Evolutionary conservation across 192 early-diverging fungal genomes (phyloP).

Genomic region (Mortierella claussenii): DNA sequence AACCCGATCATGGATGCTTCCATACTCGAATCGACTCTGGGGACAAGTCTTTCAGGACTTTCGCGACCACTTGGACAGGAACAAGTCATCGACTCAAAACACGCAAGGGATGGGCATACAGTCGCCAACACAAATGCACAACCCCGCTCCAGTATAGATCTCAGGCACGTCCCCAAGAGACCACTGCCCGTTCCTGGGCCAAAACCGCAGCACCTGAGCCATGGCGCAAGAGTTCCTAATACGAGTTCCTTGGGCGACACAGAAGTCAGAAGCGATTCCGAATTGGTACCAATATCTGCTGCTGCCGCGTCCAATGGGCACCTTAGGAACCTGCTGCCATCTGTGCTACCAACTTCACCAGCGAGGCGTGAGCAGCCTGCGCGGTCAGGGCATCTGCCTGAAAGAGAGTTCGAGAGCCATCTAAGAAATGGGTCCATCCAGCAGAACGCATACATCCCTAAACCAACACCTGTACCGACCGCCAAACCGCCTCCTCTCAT

Average conservation of each 20-base stretch:
- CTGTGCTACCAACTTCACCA: conserved; percentile 5
- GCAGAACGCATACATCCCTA: conserved; percentile 26
- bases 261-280: not conserved
- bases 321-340: conserved; percentile 4
- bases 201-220: conserved; percentile 33
- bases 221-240: not conserved
- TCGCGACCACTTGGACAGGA: conserved; percentile 16
- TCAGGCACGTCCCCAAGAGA: conserved; percentile 34
- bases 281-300: not conserved
- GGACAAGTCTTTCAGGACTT: conserved; percentile 17
- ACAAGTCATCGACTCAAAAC: conserved; percentile 3
- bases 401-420: not conserved
- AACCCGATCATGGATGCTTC: no score
- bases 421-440: not conserved
- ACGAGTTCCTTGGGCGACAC: not conserved
- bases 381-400: conserved; percentile 15
- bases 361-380: not conserved
- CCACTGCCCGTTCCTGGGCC: conserved; percentile 39
- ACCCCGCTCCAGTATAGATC: conserved; percentile 10
- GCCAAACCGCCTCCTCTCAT: conserved; percentile 8
- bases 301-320: conserved; percentile 18
- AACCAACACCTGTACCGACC: conserved; percentile 9
- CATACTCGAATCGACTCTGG: no score
- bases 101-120: conserved; percentile 12
- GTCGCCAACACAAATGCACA: conserved; percentile 6